These are phyloP conservation scores for Sporopachydermia lactativora DNA, from an alignment of 805 yeast species.

Conservation along the genomic window DNA sequence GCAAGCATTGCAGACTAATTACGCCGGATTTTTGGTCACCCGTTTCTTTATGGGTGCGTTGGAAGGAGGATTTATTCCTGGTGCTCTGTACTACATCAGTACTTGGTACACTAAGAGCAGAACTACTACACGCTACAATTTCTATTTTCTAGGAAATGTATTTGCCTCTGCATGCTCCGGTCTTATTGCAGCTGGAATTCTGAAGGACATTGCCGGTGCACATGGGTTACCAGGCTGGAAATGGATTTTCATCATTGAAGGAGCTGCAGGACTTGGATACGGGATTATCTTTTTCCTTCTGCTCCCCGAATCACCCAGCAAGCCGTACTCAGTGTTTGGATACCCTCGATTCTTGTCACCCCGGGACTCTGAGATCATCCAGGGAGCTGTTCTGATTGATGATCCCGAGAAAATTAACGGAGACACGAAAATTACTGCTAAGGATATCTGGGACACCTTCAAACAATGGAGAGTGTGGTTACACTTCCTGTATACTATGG, in stretches of 20 bases:
- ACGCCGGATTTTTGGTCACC: constrained; percentile 23
- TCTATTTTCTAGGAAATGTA: constrained; percentile 30
- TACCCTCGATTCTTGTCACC: constrained; percentile 3
- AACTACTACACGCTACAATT: constrained; percentile 22
- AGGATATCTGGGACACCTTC: constrained; percentile 5
- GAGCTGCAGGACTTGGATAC: constrained; percentile 21
- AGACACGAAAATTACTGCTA: constrained; percentile 4
- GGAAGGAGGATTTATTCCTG: constrained; percentile 27
- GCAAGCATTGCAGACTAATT: constrained; percentile 17
- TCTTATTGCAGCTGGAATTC: constrained; percentile 32
- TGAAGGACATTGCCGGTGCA: constrained; percentile 22
- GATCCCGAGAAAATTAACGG: constrained; percentile 9
- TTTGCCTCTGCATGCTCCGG: constrained; percentile 38
- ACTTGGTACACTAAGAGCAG: constrained; percentile 25
- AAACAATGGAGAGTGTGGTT: constrained; percentile 7
- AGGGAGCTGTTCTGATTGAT: constrained; percentile 8
- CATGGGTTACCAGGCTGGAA: constrained; percentile 32
- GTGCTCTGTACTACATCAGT: constrained; percentile 20
- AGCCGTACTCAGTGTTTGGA: background rate
- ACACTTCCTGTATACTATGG: constrained; percentile 5
- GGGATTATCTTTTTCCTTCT: constrained; percentile 23
- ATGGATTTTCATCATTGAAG: constrained; percentile 39
- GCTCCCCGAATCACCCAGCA: constrained; percentile 25
- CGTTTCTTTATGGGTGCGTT: constrained; percentile 22
- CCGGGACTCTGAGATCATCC: constrained; percentile 8